These are phyloP conservation scores for Lasiodiplodia citricola DNA, from an alignment of 2,329 filamentous ascomycete genomes.

Conservation along the genomic window DNA sequence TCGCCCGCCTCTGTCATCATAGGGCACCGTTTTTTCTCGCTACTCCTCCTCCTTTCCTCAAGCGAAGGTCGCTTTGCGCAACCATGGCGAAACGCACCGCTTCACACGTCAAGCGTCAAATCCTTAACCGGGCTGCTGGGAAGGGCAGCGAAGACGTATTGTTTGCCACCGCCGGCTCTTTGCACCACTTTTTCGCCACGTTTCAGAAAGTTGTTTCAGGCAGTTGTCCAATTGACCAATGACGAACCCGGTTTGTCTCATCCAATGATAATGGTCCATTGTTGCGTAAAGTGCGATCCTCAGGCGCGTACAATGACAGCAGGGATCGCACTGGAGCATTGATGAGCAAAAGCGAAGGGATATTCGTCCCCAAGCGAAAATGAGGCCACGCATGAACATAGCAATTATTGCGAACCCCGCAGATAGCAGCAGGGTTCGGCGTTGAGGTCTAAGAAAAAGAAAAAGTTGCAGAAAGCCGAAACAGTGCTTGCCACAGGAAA, in stretches of 20 bases:
- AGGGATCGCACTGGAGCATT: neutral
- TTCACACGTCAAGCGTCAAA: neutral
- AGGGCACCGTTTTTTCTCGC: neutral
- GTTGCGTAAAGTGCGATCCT: neutral
- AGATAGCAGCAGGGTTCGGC: neutral
- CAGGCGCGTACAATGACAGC: neutral
- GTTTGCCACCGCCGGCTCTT: neutral
- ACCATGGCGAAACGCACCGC: constrained; percentile 5
- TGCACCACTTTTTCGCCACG: neutral
- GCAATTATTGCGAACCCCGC: neutral
- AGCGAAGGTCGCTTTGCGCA: neutral
- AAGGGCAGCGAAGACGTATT: neutral
- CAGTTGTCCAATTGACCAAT: neutral
- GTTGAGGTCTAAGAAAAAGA: neutral
- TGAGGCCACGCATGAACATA: neutral
- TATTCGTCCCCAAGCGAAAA: neutral
- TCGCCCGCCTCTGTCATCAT: neutral
- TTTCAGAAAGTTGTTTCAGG: neutral
- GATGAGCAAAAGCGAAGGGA: neutral
- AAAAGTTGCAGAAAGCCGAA: neutral
- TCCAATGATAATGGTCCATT: neutral
- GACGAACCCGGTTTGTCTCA: neutral
- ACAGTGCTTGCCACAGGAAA: neutral
- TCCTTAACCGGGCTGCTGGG: neutral
- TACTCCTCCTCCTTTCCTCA: neutral